Conservation (phyloP, 2,329 filamentous ascomycete genomes). For the Microdochium trichocladiopsis region DNA sequence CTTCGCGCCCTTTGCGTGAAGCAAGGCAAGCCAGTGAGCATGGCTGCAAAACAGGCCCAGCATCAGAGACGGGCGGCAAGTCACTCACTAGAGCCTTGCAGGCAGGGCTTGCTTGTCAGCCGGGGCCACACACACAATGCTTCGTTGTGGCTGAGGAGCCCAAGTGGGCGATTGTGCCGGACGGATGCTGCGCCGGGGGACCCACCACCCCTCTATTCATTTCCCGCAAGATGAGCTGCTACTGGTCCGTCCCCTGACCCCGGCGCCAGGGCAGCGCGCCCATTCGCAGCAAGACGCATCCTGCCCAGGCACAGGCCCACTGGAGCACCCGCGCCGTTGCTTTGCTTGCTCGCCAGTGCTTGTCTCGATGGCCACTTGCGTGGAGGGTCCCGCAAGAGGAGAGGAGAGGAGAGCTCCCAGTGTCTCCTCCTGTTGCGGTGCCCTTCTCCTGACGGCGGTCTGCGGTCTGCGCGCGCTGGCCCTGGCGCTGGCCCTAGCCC, state of each 20-base stretch:
- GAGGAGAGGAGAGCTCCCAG: no score
- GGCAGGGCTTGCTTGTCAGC: no score
- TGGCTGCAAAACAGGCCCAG: neutral
- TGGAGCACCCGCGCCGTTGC: neutral
- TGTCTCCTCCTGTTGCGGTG: no score
- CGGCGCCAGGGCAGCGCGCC: neutral
- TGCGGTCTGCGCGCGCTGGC: neutral
- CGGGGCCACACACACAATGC: neutral
- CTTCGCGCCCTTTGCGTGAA: no score
- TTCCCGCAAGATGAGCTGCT: neutral
- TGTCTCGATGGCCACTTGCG: neutral
- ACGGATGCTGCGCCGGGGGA: neutral
- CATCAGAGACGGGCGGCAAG: neutral
- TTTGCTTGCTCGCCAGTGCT: neutral
- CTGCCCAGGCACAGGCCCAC: neutral
- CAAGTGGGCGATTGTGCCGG: no score
- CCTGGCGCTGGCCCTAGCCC: neutral
- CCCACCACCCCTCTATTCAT: constrained; percentile 1
- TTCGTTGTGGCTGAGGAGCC: neutral
- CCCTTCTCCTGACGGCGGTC: neutral
- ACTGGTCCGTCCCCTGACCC: neutral
- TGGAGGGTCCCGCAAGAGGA: no score
- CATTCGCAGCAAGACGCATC: neutral
- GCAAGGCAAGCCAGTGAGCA: neutral
- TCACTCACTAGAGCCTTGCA: neutral